Conservation (phyloP, 1,284 basidiomycete species). For the Puccinia polysora region DNA sequence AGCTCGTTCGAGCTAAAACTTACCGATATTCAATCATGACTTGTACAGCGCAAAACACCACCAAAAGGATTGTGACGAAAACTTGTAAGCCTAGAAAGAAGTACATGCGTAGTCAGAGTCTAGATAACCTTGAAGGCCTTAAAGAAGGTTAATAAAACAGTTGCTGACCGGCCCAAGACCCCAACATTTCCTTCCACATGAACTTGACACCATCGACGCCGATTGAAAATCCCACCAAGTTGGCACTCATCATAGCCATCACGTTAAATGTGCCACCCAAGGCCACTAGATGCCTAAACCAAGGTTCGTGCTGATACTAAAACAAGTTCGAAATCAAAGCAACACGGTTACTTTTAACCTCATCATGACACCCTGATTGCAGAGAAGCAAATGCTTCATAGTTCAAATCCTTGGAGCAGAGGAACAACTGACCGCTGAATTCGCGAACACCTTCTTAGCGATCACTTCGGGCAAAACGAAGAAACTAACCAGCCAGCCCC, state of each 20-base stretch:
- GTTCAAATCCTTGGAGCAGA: too few relatives aligned
- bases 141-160: neutral
- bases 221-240: slow-evolving; percentile 91
- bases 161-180: slow-evolving; percentile 63
- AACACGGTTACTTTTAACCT: neutral
- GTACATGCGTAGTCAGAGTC: neutral
- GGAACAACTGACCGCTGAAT: slow-evolving; percentile 65
- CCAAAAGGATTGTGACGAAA: slow-evolving; percentile 11
- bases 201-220: slow-evolving; percentile 76
- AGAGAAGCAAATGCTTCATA: too few relatives aligned
- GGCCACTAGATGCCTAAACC: slow-evolving; percentile 85
- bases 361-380: too few relatives aligned
- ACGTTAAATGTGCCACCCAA: slow-evolving; percentile 79
- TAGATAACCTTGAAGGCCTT: neutral
- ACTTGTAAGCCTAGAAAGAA: neutral
- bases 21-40: slow-evolving; percentile 94
- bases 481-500: slow-evolving; percentile 92
- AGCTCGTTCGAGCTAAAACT: neutral
- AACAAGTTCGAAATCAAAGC: too few relatives aligned
- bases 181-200: slow-evolving; percentile 65
- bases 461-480: slow-evolving; percentile 84
- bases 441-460: slow-evolving; percentile 62
- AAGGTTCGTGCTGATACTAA: slow-evolving; percentile 65
- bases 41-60: slow-evolving; percentile 58
- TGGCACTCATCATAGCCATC: slow-evolving; percentile 85